phyloP scores from a whole-genome alignment of 805 yeast species.

The Zygotorulaspora danielsina region DNA sequence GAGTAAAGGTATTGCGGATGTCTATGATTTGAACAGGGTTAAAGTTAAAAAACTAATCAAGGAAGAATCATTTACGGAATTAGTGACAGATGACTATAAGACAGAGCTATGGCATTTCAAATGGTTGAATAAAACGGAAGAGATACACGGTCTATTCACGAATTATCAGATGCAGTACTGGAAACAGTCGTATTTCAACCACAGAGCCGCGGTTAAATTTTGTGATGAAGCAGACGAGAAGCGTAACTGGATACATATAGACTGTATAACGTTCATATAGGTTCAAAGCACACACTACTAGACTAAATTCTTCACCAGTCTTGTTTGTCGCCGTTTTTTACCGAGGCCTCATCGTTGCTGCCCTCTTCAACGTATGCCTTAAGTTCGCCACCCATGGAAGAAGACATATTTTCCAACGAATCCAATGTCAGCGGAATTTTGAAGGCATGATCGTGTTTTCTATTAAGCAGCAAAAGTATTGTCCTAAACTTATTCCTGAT shows the following conservation, averaged over 20 bases:
- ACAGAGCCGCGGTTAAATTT: slow-evolving; percentile 41
- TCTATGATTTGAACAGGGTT: slow-evolving; percentile 44
- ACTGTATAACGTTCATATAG: slow-evolving; percentile 26
- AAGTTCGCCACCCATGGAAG: slow-evolving; percentile 30
- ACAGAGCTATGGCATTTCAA: slow-evolving; percentile 41
- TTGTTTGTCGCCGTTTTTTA: slow-evolving; percentile 23
- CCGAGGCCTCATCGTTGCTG: slow-evolving; percentile 15
- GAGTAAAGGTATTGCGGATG: slow-evolving; percentile 38
- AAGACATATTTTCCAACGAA: slow-evolving; percentile 34
- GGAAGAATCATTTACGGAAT: slow-evolving; percentile 29
- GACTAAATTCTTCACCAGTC: slow-evolving; percentile 24
- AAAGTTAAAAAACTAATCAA: slow-evolving; percentile 33
- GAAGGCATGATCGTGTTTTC: slow-evolving; percentile 8
- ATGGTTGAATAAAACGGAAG: slow-evolving; percentile 37
- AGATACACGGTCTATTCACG: slow-evolving; percentile 46
- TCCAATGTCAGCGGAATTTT: slow-evolving; percentile 32
- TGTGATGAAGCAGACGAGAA: slow-evolving; percentile 23
- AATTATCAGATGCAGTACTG: slow-evolving; percentile 53
- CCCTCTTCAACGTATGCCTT: slow-evolving; percentile 32
- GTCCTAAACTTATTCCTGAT: slow-evolving; percentile 61
- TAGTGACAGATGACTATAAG: slow-evolving; percentile 19
- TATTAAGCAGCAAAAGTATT: slow-evolving; percentile 38
- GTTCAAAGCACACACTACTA: too few relatives aligned
- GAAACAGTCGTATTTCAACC: slow-evolving; percentile 46
- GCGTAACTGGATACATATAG: slow-evolving; percentile 27